Base-by-base conservation (phyloP, 2,329 filamentous ascomycete genomes). In the Ascochyta viciae-villosae region DNA sequence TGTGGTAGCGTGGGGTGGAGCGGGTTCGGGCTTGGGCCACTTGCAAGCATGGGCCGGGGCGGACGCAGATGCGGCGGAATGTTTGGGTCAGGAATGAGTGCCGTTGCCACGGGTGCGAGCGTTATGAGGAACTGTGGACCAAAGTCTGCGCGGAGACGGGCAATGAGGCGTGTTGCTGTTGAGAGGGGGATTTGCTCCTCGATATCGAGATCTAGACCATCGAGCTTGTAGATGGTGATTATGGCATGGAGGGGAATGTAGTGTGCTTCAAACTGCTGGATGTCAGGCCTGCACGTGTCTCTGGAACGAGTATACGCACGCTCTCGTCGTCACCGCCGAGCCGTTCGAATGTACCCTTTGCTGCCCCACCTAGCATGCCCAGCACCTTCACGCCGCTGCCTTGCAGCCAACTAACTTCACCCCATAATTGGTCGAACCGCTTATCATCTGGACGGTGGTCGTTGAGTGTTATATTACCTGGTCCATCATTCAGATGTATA, bases 321-420 rank as follows among this genome's bases (percentile, higher is more conserved):
- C 57, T 66, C 56, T 74, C 70, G 4, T 74, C 72, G 8, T 65
- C 63, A 1, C 74, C 73, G 29, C 70, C 62, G 23, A 77, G 56
- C 51, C 85, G 81, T 44, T 81, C 78, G 71, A 85, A 96, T 12
- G 87, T 89, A 10, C 92, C 93, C 56, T 84, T 83, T 0, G 91
- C 92, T 2, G 92, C 92, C 15, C 93, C 93, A 35, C 93, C 93
- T 1, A 96, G 81, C 90, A 97, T 95, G 50, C 86, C 91, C 72
- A 96, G 82, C 12, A 96, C 86, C 66, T 89, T 92, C 60, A 96
- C 82, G 38, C 92, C 92, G 6, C 83, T 82, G 2, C 83, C 84
- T 73, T 95, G 89, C 6, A 96, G 78, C 60, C 87, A 80, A 7
- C 83, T 82, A 8, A 91, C 85, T 74, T 97, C 93, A 22, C 83